Evolutionary conservation across 148 eudicot genomes (phyloP).

Genomic region (Rhododendron vialii): DNA sequence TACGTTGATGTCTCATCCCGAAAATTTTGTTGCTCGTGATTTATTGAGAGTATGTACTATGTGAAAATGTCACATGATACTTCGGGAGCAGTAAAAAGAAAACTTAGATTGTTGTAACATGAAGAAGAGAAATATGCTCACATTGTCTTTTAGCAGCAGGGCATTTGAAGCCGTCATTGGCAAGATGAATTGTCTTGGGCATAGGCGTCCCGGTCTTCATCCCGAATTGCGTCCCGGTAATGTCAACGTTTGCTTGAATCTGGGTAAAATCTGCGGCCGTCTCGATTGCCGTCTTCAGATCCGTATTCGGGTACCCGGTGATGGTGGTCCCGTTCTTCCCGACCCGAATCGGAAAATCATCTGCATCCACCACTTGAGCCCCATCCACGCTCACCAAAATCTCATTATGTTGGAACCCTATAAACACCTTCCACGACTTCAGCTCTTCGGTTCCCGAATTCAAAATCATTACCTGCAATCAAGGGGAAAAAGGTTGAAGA

Average conservation of each 20-base stretch:
- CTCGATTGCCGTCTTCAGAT: conserved; percentile 46
- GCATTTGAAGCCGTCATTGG: conserved; percentile 44
- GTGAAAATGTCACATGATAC: too few species aligned
- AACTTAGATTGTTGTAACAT: too few species aligned
- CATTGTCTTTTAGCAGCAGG: conserved; percentile 27
- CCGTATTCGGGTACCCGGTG: conserved; percentile 39
- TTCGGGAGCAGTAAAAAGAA: neutral
- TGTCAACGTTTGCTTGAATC: conserved; percentile 25
- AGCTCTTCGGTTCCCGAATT: conserved; percentile 44
- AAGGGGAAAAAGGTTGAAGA: neutral
- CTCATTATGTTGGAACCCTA: conserved; percentile 50
- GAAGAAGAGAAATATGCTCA: conserved; percentile 1
- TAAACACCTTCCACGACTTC: conserved; percentile 41
- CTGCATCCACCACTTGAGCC: conserved; percentile 32
- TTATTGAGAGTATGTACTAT: neutral
- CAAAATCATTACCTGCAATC: conserved; percentile 18
- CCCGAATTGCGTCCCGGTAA: conserved; percentile 47
- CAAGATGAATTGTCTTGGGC: conserved; percentile 44
- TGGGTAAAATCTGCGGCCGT: conserved; percentile 39
- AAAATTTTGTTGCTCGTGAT: too few species aligned
- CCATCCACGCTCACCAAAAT: conserved; percentile 38
- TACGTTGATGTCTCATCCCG: too few species aligned
- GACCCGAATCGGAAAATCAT: conserved; percentile 31
- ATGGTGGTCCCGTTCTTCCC: conserved; percentile 41
- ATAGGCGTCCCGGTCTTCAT: conserved; percentile 33